These are phyloP conservation scores for Daphne laureola DNA, from an alignment of 441 rosid species.

Conservation along the genomic window DNA sequence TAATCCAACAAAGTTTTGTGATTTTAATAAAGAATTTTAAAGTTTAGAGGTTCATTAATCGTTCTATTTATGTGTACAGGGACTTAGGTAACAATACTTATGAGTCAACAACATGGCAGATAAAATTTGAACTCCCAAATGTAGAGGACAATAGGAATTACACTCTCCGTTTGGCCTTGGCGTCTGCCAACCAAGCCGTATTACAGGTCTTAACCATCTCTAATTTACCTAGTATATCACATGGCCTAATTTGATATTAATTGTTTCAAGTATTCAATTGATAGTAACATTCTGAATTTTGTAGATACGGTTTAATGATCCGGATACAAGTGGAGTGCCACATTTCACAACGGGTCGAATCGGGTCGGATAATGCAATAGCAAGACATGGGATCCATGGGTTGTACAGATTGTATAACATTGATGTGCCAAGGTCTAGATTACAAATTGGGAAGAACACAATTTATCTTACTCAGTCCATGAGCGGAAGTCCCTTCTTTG, in stretches of 20 bases:
- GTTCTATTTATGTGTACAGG: conserved; percentile 17
- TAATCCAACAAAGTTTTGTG: neutral
- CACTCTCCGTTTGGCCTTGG: conserved; percentile 61
- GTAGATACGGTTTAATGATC: conserved; percentile 41
- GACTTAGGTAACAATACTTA: conserved; percentile 21
- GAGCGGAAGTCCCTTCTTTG: conserved; percentile 22
- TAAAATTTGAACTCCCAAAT: conserved; percentile 35
- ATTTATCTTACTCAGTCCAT: conserved; percentile 41
- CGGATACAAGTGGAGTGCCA: conserved; percentile 8
- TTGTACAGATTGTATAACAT: conserved; percentile 40
- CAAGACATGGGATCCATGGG: conserved; percentile 65
- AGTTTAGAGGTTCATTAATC: neutral
- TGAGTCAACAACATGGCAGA: conserved; percentile 57
- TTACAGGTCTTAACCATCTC: conserved; percentile 33
- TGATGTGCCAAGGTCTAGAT: conserved; percentile 23
- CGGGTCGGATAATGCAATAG: conserved; percentile 48
- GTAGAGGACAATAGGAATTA: conserved; percentile 28
- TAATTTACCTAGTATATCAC: no score
- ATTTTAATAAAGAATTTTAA: neutral
- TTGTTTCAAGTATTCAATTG: no score
- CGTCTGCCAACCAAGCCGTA: conserved; percentile 50
- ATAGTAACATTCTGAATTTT: no score
- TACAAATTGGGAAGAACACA: conserved; percentile 32
- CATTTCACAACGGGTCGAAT: conserved; percentile 28
- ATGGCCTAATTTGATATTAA: no score